These are phyloP conservation scores for Cubamyces lactineus DNA, from an alignment of 768 basidiomycete species.

Conservation along the genomic window DNA sequence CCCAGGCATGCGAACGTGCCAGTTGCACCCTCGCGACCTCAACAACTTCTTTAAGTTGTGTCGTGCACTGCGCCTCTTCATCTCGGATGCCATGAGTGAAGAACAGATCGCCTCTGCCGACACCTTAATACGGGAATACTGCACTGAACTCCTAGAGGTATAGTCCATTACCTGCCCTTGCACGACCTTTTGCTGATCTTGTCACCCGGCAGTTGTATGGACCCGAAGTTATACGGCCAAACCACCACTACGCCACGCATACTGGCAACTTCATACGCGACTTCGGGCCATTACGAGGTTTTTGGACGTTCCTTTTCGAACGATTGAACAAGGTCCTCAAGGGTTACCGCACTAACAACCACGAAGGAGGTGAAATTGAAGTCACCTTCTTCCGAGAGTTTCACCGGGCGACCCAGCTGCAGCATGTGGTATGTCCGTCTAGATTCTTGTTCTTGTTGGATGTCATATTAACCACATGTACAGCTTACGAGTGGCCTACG, in stretches of 20 bases:
- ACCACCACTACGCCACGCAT: slow-evolving; percentile 43
- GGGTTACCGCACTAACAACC: slow-evolving; percentile 32
- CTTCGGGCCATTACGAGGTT: slow-evolving; percentile 42
- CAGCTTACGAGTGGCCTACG: neutral
- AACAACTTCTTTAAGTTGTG: slow-evolving; percentile 13
- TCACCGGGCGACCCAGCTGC: slow-evolving; percentile 16
- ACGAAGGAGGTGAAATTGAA: slow-evolving; percentile 34
- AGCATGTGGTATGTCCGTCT: slow-evolving; percentile 24
- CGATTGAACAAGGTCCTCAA: slow-evolving; percentile 39
- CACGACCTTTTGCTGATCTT: neutral
- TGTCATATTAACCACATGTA: neutral
- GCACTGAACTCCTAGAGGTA: slow-evolving; percentile 28
- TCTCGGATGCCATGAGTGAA: slow-evolving; percentile 15
- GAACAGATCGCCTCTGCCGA: slow-evolving; percentile 16
- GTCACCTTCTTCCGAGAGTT: slow-evolving; percentile 34
- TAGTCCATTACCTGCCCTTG: neutral
- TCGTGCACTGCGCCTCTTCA: slow-evolving; percentile 2
- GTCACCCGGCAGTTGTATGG: slow-evolving; percentile 40
- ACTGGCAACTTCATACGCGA: slow-evolving; percentile 30
- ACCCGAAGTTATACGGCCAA: slow-evolving; percentile 36
- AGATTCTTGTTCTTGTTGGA: neutral
- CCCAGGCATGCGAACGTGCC: slow-evolving; percentile 3
- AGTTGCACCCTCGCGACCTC: neutral
- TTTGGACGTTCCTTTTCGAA: slow-evolving; percentile 40
- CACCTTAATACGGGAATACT: slow-evolving; percentile 29